A percentile compares a stretch with the other conserved stretches of the same genome.
Evolutionary conservation across 2,329 filamentous ascomycete genomes (phyloP).

Genomic region (Monosporascus sp.): DNA sequence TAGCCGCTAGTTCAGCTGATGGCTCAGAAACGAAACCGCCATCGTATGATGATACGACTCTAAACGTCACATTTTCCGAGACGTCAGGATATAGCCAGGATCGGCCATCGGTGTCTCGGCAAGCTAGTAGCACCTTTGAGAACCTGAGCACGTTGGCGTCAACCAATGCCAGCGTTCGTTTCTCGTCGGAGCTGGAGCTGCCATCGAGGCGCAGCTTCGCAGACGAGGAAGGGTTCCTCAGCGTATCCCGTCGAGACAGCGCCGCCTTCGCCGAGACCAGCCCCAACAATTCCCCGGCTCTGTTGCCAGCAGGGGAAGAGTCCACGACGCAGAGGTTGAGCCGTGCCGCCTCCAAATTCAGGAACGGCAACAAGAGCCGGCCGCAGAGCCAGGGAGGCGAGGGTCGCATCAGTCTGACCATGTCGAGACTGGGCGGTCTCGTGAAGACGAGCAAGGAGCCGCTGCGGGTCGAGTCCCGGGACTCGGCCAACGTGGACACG

Average conservation of each 20-base stretch:
- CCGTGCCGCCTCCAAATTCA: constrained; percentile 51
- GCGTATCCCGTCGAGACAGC: constrained; percentile 42
- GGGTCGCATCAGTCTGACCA: constrained; percentile 50
- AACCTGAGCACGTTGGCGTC: constrained; percentile 26
- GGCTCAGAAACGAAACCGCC: constrained; percentile 47
- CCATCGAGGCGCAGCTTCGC: constrained; percentile 43
- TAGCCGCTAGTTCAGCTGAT: constrained; percentile 44
- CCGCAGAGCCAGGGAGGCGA: constrained; percentile 55
- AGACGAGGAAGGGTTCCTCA: constrained; percentile 32
- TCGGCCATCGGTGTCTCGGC: constrained; percentile 26
- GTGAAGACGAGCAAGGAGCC: constrained; percentile 47
- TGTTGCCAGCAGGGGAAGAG: constrained; percentile 45
- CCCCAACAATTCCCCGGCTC: constrained; percentile 30
- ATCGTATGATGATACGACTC: constrained; percentile 50
- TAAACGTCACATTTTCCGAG: constrained; percentile 33
- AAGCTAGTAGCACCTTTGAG: constrained; percentile 42
- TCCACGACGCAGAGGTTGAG: constrained; percentile 48
- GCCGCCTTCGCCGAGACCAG: constrained; percentile 42
- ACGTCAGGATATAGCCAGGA: constrained; percentile 21
- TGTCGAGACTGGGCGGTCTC: constrained; percentile 49
- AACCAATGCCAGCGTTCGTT: constrained; percentile 43
- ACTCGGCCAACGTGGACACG: constrained; percentile 16
- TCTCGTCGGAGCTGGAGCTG: constrained; percentile 50
- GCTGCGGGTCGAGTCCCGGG: constrained; percentile 29
- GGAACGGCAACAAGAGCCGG: constrained; percentile 44